Conservation (phyloP, 2,329 filamentous ascomycete species). For the Rutstroemia sp. region DNA sequence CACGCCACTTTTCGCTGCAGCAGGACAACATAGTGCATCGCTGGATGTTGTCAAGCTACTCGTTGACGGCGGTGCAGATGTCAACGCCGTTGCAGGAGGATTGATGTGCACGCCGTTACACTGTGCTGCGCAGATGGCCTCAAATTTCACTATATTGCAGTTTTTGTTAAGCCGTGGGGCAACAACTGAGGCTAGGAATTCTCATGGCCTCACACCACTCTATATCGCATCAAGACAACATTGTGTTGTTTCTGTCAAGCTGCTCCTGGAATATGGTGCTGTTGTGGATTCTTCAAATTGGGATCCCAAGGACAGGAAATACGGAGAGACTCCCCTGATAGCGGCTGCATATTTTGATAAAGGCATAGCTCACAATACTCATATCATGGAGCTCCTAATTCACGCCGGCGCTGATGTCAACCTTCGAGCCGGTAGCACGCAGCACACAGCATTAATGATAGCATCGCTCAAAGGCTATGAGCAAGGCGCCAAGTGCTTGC, state of each 20-base stretch:
- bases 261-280: constrained; percentile 1
- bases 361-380: constrained; percentile 4
- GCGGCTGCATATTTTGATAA: constrained; percentile 7
- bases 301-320: constrained; percentile 7
- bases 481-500: constrained; percentile 4
- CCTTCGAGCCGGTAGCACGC: background rate
- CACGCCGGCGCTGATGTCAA: constrained; percentile 7
- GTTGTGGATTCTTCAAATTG: constrained; percentile 3
- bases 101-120: constrained; percentile 5
- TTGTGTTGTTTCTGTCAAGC: constrained; percentile 4
- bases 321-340: constrained; percentile 9
- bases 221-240: constrained; percentile 8
- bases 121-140: constrained; percentile 1
- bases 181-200: constrained; percentile 3
- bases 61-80: constrained; percentile 1
- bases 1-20: constrained; percentile 4
- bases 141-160: background rate
- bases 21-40: background rate
- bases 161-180: constrained; percentile 4
- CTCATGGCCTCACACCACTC: constrained; percentile 6
- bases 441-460: constrained; percentile 7
- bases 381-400: constrained; percentile 5
- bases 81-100: background rate
- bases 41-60: constrained; percentile 3
- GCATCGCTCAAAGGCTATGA: constrained; percentile 5